Evolutionary conservation across 176 grass and related monocot species (phyloP), one percentile per base, ranked within the genome.

Genomic region (Aegilops sharonensis): DNA sequence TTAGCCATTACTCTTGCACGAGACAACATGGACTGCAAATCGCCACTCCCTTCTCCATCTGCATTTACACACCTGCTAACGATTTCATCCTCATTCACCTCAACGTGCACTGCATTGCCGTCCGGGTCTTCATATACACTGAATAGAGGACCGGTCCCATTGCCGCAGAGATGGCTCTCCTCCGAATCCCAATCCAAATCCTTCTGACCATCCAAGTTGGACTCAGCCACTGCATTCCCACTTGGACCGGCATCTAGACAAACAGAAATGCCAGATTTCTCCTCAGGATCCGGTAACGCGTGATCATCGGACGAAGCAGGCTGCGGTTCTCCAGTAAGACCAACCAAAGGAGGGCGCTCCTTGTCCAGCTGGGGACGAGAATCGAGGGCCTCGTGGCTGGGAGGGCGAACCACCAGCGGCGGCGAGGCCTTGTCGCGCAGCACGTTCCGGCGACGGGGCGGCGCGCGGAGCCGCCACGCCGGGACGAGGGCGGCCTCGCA

Each of bases 1-100:
- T 6, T 74, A 24, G 78, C 81, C 34, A 83, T 90, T 9, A 20
- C 81, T 23, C 75, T 69, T 11, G 85, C 81, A 75, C 64, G 54
- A 82, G 78, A 90, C 13, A 85, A 20, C n/a, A 78, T 68, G 34
- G 68, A 34, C 20, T 76, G 72, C 24, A 52, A n/a, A 89, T 80
- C 43, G 1, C 6, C 15, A 27, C 31, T 23, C 8, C 20, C 68
- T 39, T 84, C 67, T 40, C 35, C 65, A 30, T 29, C 67, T 6
- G 50, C 78, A 71, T n/a, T 14, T n/a, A 11, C 37, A 21, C n/a
- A 81, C 76, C 69, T 84, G 35, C 34, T 84, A 25, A 81, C 31
- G 32, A 89, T 87, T 59, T 84, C 87, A 75, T 84, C 91, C 25
- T 89, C 84, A 56, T 81, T 61, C 32, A 87, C 87, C 59, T 43